phyloP scores from a whole-genome alignment of 176 grass and related monocot species.

The Poa annua region DNA sequence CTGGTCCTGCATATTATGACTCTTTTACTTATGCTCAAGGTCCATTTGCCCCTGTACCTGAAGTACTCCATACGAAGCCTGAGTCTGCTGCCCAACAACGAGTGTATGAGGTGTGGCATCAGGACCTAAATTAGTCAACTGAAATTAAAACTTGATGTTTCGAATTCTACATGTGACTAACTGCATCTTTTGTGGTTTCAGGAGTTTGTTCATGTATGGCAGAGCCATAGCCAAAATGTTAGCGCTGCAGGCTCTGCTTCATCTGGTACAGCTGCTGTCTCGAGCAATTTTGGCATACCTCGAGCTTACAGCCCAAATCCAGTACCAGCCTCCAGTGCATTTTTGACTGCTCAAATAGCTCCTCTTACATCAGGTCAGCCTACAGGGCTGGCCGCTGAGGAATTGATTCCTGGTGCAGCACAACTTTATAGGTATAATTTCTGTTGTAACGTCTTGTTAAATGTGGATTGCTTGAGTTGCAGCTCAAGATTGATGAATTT shows the following conservation, averaged over 20 bases:
- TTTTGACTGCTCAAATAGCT: slow-evolving; percentile 57
- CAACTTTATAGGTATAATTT: slow-evolving; percentile 53
- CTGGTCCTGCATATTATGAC: slow-evolving; percentile 77
- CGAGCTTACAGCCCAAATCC: slow-evolving; percentile 66
- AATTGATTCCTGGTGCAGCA: slow-evolving; percentile 46
- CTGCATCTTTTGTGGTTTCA: slow-evolving; percentile 42
- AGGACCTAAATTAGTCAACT: slow-evolving; percentile 11
- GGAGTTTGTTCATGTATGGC: slow-evolving; percentile 82
- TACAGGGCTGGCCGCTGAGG: slow-evolving; percentile 58
- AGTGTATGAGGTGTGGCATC: slow-evolving; percentile 76
- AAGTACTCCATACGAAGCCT: slow-evolving; percentile 73
- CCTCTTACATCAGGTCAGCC: slow-evolving; percentile 59
- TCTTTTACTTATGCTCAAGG: slow-evolving; percentile 71
- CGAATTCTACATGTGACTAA: not conserved
- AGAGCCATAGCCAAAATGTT: slow-evolving; percentile 64
- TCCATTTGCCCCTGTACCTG: slow-evolving; percentile 60
- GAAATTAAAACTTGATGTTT: slow-evolving; percentile 33
- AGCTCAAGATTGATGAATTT: slow-evolving; percentile 3
- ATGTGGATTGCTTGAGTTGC: not conserved
- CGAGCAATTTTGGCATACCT: slow-evolving; percentile 49
- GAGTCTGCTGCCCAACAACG: slow-evolving; percentile 62
- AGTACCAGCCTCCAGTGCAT: slow-evolving; percentile 36
- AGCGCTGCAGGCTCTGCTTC: slow-evolving; percentile 51
- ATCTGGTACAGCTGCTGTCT: slow-evolving; percentile 46
- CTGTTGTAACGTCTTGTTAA: not conserved